Base-by-base conservation (phyloP, 768 basidiomycete genomes). In the Boletus rubropictus region DNA sequence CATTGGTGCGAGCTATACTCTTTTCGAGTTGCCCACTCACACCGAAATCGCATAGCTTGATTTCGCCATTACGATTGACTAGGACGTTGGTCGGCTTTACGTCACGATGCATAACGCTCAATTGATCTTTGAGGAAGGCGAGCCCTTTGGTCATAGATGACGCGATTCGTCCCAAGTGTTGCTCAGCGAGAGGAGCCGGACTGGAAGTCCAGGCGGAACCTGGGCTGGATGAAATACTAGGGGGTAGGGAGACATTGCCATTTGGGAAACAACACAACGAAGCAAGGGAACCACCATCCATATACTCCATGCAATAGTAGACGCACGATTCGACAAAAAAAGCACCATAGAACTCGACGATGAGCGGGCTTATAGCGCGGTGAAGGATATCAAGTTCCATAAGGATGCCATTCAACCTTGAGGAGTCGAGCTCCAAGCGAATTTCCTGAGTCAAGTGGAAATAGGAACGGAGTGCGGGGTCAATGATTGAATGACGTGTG, bases 261-360 rank as follows among this genome's bases (percentile, higher is more conserved):
- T 65, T 67, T 31, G 39, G 81, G 79, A 50, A 83, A 79, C 70
- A 69, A 27, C 59, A 73, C 66, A 53, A 75, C 69, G 22, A 98
- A 65, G 97, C 96, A 39, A 99, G 77, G 33, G 84, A 88, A n/a
- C 94, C 93, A 10, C 93, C 94, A 64, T 99, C 95, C 96, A 99
- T 99, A 70, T 85, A 90, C 73, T 99, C 96, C 94, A 98, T 98
- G 69, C 94, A 98, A 66, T 96, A 97, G 70, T 99, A 97, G 20
- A 99, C 96, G 66, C 95, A 99, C n/a, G 90, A 90, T 64, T 99
- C 96, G 68, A 96, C 93, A 69, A 96, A 97, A 73, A 99, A 99
- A 4, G 96, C 96, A 36, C 96, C 96, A 63, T 95, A 98, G 58
- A 99, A 99, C 51, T 98, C 96, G 59, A 99, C 90, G 55, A 98